A percentile compares a stretch with the other conserved stretches of the same genome.
phyloP scores from a whole-genome alignment of 768 basidiomycete species.

The Suillus discolor region DNA sequence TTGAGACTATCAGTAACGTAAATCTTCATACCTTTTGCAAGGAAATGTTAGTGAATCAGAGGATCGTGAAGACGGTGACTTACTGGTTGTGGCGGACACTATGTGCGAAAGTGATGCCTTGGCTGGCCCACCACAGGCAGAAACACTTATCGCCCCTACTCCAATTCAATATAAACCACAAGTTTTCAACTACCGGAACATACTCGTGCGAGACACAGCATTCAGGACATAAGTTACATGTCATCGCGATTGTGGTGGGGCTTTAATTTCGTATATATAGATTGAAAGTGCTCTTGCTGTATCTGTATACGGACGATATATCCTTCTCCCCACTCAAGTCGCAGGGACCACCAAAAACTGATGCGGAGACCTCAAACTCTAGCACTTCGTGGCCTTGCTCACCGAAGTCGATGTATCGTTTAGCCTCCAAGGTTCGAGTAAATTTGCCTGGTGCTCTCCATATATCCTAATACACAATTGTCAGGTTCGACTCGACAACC shows the following conservation, averaged over 20 bases:
- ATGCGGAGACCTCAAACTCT: neutral
- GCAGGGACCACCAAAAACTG: neutral
- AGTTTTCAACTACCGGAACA: slow-evolving; percentile 23
- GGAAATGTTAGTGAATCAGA: slow-evolving; percentile 14
- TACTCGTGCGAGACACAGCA: slow-evolving; percentile 28
- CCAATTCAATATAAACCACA: slow-evolving; percentile 2
- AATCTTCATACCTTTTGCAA: neutral
- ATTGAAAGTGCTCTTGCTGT: slow-evolving; percentile 41
- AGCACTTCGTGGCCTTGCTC: slow-evolving; percentile 30
- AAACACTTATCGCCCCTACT: slow-evolving; percentile 9
- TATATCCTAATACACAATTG: neutral
- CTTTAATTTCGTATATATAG: slow-evolving; percentile 19
- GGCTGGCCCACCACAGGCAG: neutral
- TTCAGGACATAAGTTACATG: slow-evolving; percentile 26
- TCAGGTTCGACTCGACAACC: slow-evolving; percentile 24
- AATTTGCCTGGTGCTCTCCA: neutral
- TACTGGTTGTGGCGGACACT: slow-evolving; percentile 10
- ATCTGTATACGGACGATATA: slow-evolving; percentile 39
- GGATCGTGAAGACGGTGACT: neutral
- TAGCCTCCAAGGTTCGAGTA: slow-evolving; percentile 37
- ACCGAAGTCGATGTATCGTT: slow-evolving; percentile 46
- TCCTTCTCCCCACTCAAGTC: slow-evolving; percentile 36
- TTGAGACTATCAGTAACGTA: neutral
- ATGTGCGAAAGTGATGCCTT: too few relatives aligned
- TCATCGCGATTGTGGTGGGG: neutral